Base-by-base conservation (phyloP, 768 basidiomycete species). In the Amyloporia xantha region DNA sequence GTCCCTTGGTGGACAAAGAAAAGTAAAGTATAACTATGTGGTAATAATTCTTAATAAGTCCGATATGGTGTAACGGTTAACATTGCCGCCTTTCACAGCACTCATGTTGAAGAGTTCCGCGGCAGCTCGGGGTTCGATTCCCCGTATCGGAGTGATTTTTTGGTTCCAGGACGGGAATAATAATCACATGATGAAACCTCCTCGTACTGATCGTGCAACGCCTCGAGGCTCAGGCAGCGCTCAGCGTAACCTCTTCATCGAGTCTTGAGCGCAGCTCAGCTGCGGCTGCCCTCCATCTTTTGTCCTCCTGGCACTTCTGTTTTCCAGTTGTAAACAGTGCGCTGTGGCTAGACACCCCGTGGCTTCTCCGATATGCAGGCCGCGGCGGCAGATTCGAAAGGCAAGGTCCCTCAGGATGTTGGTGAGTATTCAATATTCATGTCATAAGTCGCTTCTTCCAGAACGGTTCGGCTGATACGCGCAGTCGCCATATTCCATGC, bases 401-500 rank as follows among this genome's bases (percentile, higher is more conserved):
- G 49, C 15, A 39, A 21, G 17, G 44, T 61, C 47, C 78, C 79
- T 24, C 78, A 80, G 50, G 81, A 82, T 64, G 59, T 82, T 44
- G 77, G 81, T 78, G 45, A 40, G 67, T 60, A 26, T 11, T 10
- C 5, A 40, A 25, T 21, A 10, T 12, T 33, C 17, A 10, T 39
- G 20, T 51, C n/a, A 28, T 52, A 38, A 7, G 40, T 39, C 15
- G 15, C 20, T 36, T 19, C 30, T 15, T 17, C 37, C 37, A 26
- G 25, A 12, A 30, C 21, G 15, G 4, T 15, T 4, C 28, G 15
- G 15, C 30, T 15, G 20, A 25, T 33, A 25, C 28, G 6, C 36
- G 41, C 56, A 90, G 88, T 87, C 59, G 85, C 87, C 10, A 84
- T 90, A 62, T 91, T 90, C 53, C 87, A 91, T 66, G 75, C 82